Evolutionary conservation across 2,329 filamentous ascomycete genomes (phyloP), one percentile per base, ranked within the genome.

Genomic region (Lachnellula cervina): DNA sequence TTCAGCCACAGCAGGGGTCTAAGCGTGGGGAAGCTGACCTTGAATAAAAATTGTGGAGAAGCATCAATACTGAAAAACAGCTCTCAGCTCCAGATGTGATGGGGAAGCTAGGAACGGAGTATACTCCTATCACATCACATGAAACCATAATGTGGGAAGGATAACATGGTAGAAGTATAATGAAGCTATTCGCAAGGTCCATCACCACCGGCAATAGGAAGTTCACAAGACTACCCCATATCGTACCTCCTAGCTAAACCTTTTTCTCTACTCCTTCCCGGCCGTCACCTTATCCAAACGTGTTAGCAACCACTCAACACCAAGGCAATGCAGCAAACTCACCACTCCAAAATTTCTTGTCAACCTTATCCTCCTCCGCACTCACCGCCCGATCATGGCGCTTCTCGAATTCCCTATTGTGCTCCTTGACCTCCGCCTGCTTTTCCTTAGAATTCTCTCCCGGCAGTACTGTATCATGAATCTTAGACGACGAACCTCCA

Each of bases 361-460:
- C 72, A 2, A 84, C 80, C 70, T 79, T 79, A 56, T 82, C 79
- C 1, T 72, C 68, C 1, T 64, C 70, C 0, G 77, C 76, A 3
- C 61, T 45, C 5, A 69, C 62, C 0, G 76, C 74, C 13, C 69
- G 72, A 55, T 80, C 81, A 62, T 84, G 77, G 59, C 76, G 77
- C 62, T 75, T 65, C 48, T 78, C 78, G 66, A 85, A 84, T 0
- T 84, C 80, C 60, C 59, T 60, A 57, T 86, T 86, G 64, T 86
- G 82, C 69, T 74, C 66, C 51, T 82, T 76, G 16, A 84, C 82
- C 69, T 84, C 81, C 44, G 71, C 71, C 67, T 78, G 73, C 69
- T 83, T 79, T 66, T 79, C 79, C 55, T 77, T 69, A 21, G 71
- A 50, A 51, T 55, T 62, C 4, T 51, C 47, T 2, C 55, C 59